Base-by-base conservation (phyloP, 2,329 filamentous ascomycete species). In the Aspergillus spinulosporus region DNA sequence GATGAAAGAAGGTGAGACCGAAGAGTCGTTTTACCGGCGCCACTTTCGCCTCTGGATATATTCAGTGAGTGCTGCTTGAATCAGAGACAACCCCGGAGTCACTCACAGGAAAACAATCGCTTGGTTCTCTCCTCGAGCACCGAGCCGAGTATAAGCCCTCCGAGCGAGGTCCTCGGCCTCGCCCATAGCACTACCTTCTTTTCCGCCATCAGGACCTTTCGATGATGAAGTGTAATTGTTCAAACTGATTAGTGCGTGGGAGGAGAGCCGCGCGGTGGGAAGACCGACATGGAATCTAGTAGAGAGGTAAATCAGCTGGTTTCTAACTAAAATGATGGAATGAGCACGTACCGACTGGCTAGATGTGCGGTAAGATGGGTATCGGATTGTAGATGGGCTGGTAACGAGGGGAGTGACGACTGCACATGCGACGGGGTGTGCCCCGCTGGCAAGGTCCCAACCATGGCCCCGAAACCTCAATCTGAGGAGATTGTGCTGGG, bases 141-240 rank as follows among this genome's bases (percentile, higher is more conserved):
- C 93, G 21, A 99, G 79, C 63, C 94, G 84, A 63, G 90, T 84
- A 79, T 88, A 97, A 53, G 93, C 91, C 61, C 92, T 84, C 61
- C 89, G 86, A 21, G 94, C 94, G 70, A 99, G 82, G 67, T 97
- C 92, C 74, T 97, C 93, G 34, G 91, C 92, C 70, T 92, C 92
- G 56, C 88, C 92, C 83, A 92, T 91, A 61, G 92, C 91, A 77
- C 91, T 96, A 36, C 92, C 93, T 66, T 95, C 90, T 69, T 92
- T 94, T 57, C 85, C 87, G 64, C 93, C 93, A 89, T 97, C 91
- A 3, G 89, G 85, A 21, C 92, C 93, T 70, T 92, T 92, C 53
- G 88, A 83, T 0, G 93, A 93, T 8, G 90, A 90, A 8, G 90
- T 93, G 73, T 96, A 97, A 15, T 92, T 99, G 78, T 99, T 99